Evolutionary conservation across 352 stramenopile species (phyloP), one percentile per base, ranked within the genome.

Genomic region (Phytophthora gonapodyides): DNA sequence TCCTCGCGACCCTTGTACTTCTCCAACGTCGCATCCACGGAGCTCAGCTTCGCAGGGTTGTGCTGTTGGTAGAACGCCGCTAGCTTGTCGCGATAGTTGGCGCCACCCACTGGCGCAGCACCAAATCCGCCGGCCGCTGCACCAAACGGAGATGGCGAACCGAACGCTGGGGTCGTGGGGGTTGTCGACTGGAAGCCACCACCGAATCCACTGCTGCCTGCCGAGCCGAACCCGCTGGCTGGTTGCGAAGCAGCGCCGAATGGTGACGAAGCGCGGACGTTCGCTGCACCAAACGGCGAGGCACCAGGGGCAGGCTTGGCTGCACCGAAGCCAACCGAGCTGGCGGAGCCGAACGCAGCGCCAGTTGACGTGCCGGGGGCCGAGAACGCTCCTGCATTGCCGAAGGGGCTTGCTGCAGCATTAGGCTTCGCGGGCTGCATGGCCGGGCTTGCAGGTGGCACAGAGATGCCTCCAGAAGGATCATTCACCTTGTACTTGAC

Each of bases 1-100:
- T 77, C 71, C 65, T 92, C 83, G 4, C 84, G 73, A 9, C 83
- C 83, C 61, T 83, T 84, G 63, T 92, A 92, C 61, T 91, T 90
- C 52, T 79, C 78, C 49, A 92, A 57, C 5, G 82, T 90, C 8
- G 77, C 52, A 48, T 90, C 81, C 35, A 92, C 81, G 12, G 82
- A 81, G 41, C 67, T 80, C 37, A 92, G 57, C 60, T 92, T 92
- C 7, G 76, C 67, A 5, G 81, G 83, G 47, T 92, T 90, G 67
- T 89, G 64, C 43, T 90, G 73, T 63, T 90, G 79, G 59, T 92
- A 92, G 40, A 92, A 92, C 33, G 79, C 67, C 19, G 72, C 56
- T 9, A 92, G 57, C 9, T 77, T 79, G 6, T 89, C 78, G 17
- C 80, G 78, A 47, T 88, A 74, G 51, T 86, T 80, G 1, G 69